Base-by-base conservation (phyloP, 1,284 basidiomycete genomes). In the Austroboletus niveus region DNA sequence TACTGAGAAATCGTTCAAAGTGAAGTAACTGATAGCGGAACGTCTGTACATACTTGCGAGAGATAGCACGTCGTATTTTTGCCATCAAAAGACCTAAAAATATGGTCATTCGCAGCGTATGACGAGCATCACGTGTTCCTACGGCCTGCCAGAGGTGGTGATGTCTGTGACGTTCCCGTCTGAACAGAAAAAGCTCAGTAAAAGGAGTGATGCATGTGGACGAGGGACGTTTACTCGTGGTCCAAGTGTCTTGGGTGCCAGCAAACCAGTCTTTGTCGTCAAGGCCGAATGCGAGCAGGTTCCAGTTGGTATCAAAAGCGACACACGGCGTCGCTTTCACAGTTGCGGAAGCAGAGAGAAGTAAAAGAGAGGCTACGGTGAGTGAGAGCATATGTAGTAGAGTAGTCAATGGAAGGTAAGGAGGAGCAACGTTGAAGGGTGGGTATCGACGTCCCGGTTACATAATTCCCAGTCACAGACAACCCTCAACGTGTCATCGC, bases 231-330 rank as follows among this genome's bases (percentile, higher is more conserved):
- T 59, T 52, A 84, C 85, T 81, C 55, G 76, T 78, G 8, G 72
- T 66, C 88, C 89, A 91, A 3, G 75, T 72, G 59, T 76, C 75
- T 64, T 85, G 80, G 3, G 79, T 73, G 27, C 87, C 85, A 52
- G 85, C 84, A 59, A 77, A 80, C 72, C 81, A 89, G 65, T 91
- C 88, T 64, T 88, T 88, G 55, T 83, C 85, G 54, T 81, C 75
- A 56, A 89, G 79, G 48, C 84, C 86, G 60, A 91, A 86, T 32
- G 82, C 85, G 45, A 85, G 76, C 47, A 91, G 75, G 61, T 90
- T 87, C 79, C 84, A 89, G 59, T 72, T 73, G 24, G 72, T 61
- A 61, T 91, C 87, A 60, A 90, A 88, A 15, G 83, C 76, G 31
- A 89, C 71, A 62, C 88, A 90, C 14, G 85, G 77, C 8, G 69